Conservation (phyloP, 225 moss, liverwort and hornwort genomes). For the Pleurozium schreberi region DNA sequence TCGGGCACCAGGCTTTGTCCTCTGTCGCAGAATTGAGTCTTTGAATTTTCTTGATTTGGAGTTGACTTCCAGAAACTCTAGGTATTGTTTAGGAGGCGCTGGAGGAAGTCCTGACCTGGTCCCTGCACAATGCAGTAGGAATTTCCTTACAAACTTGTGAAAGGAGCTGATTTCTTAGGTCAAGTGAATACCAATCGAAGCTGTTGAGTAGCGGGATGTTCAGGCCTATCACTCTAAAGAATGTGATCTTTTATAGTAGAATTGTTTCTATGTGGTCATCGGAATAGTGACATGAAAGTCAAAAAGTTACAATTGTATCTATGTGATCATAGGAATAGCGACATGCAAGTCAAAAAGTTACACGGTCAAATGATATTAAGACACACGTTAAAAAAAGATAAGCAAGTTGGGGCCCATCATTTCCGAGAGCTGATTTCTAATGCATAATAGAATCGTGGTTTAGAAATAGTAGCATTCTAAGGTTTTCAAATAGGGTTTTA, state of each 20-base stretch:
- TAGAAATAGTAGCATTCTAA: too few species aligned
- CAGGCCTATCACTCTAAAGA: not conserved
- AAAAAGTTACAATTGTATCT: not conserved
- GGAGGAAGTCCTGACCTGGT: slow-evolving; percentile 47
- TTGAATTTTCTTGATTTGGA: slow-evolving; percentile 38
- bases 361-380: not conserved
- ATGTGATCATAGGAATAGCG: not conserved
- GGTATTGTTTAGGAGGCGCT: slow-evolving; percentile 36
- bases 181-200: not conserved
- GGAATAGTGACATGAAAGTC: not conserved
- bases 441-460: not conserved
- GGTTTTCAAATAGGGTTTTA: not conserved
- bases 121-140: slow-evolving; percentile 12
- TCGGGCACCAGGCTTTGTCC: slow-evolving; percentile 31
- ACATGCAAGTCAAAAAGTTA: not conserved
- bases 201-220: not conserved
- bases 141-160: not conserved
- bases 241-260: not conserved
- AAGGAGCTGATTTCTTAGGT: not conserved
- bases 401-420: not conserved
- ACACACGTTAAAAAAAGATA: not conserved
- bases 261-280: not conserved
- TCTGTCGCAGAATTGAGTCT: slow-evolving; percentile 23
- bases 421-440: not conserved
- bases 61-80: slow-evolving; percentile 22